Evolutionary conservation across 371 early-diverging fungal species (phyloP), one percentile per base, ranked within the genome.

Genomic region (Cokeromyces recurvatus): DNA sequence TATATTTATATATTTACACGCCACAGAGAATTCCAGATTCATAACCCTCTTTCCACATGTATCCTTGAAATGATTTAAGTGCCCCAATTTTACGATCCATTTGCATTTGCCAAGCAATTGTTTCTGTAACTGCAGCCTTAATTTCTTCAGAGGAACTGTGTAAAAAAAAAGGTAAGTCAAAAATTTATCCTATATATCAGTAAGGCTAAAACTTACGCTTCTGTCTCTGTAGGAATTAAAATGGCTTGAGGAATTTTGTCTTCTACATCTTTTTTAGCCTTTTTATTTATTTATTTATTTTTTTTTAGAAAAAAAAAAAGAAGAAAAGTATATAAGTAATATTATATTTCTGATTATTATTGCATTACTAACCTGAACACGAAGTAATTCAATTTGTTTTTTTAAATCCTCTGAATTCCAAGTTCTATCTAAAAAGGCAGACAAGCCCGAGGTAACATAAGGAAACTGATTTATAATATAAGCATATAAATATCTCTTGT

Each of bases 11-110:
- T n/a, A n/a, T n/a, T 73, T 79, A 91, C 82, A 64, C 78, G 43
- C 92, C 89, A 46, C 75, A 72, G 22, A 97, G 66, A 36, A 77
- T 76, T 3, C 94, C 93, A 10, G 64, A 67, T 36, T 77, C 79
- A 59, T 88, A 97, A 0, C 91, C 97, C 44, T 74, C 79, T 47
- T 80, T 71, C 97, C 97, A 97, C 84, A 97, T 91, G 55, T 77
- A 90, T 7, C 97, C 97, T 68, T 97, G 97, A 48, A 97, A 86
- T 0, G 84, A 75, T 62, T 97, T 97, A 6, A 97, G 61, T 0
- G 94, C 84, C 2, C 86, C 91, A 37, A 88, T 84, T 59, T 97
- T 90, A 29, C 92, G 81, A 57, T 97, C 94, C 1, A 62, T 64
- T 16, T 59, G 51, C 91, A 97, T 92, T 62, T 90, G 90, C 89